These are phyloP conservation scores for Suhomyces sp. DNA, from an alignment of 805 yeast species.

Conservation along the genomic window DNA sequence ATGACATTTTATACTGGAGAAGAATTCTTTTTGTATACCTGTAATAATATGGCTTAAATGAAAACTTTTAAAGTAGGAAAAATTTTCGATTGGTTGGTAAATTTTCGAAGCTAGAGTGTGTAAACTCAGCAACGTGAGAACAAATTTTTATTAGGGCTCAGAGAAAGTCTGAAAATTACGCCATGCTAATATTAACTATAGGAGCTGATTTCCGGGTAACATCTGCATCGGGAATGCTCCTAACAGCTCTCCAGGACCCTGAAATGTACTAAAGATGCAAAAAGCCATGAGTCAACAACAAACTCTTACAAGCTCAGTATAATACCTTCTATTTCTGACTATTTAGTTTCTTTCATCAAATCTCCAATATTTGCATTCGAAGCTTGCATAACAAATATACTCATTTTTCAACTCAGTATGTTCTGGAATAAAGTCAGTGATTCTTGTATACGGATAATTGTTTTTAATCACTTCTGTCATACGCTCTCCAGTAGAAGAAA, in stretches of 20 bases:
- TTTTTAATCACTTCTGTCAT: conserved; percentile 64
- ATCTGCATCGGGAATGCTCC: too few relatives aligned
- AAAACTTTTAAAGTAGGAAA: conserved; percentile 4
- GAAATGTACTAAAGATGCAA: too few relatives aligned
- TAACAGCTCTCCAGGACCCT: too few relatives aligned
- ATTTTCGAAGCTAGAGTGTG: background rate
- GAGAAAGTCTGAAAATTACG: conserved; percentile 1
- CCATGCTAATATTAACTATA: background rate
- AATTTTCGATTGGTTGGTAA: conserved; percentile 3
- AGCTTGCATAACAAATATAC: conserved; percentile 80
- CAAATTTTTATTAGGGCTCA: conserved; percentile 9
- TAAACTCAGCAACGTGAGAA: conserved; percentile 5
- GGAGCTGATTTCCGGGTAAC: conserved; percentile 2
- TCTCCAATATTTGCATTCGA: conserved; percentile 68
- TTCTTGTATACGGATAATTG: conserved; percentile 61
- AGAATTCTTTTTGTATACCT: conserved; percentile 4
- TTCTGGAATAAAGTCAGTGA: conserved; percentile 72
- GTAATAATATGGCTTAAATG: conserved; percentile 6
- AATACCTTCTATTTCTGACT: background rate
- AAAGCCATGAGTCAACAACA: too few relatives aligned
- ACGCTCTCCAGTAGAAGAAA: conserved; percentile 89
- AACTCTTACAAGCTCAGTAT: too few relatives aligned
- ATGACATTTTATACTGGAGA: conserved; percentile 53
- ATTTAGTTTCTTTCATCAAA: too few relatives aligned
- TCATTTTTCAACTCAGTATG: conserved; percentile 88